Evolutionary conservation across 2,329 filamentous ascomycete genomes (phyloP).

Genomic region (Cryphonectria nitschkei): DNA sequence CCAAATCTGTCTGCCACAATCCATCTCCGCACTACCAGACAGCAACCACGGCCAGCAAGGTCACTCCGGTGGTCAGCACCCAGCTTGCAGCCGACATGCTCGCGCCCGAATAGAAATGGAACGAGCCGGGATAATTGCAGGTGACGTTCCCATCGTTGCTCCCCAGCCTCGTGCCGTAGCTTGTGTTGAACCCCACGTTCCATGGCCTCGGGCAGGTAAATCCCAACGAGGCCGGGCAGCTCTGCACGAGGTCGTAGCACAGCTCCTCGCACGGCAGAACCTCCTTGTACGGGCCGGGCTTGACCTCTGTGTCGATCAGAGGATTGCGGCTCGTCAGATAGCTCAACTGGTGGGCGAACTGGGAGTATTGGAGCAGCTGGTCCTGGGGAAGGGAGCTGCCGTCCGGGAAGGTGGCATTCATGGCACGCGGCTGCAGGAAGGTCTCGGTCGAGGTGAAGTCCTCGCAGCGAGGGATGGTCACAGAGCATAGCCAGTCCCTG

Average conservation of each 20-base stretch:
- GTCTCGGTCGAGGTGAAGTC: slow-evolving; percentile 65
- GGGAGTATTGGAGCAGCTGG: slow-evolving; percentile 32
- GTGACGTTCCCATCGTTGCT: slow-evolving; percentile 37
- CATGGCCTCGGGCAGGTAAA: slow-evolving; percentile 72
- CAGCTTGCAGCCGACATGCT: slow-evolving; percentile 32
- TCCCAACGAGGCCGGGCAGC: slow-evolving; percentile 75
- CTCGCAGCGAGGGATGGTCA: slow-evolving; percentile 88
- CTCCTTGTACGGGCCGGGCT: slow-evolving; percentile 92
- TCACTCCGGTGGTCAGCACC: slow-evolving; percentile 28
- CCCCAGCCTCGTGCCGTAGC: slow-evolving; percentile 45
- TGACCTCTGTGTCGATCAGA: slow-evolving; percentile 71
- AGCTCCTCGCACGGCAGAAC: slow-evolving; percentile 85
- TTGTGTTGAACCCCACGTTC: slow-evolving; percentile 47
- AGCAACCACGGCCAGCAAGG: slow-evolving; percentile 13
- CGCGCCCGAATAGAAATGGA: slow-evolving; percentile 50
- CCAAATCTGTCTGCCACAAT: not conserved
- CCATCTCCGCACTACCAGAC: slow-evolving; percentile 12
- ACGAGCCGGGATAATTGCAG: slow-evolving; percentile 67
- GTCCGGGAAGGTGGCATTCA: slow-evolving; percentile 71
- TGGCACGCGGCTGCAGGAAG: slow-evolving; percentile 71
- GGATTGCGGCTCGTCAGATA: slow-evolving; percentile 66
- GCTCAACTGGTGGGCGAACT: slow-evolving; percentile 36
- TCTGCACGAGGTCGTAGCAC: slow-evolving; percentile 84
- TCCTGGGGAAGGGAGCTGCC: slow-evolving; percentile 56
- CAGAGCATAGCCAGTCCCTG: slow-evolving; percentile 93